Percentiles rank a stretch among this genome's conserved stretches.
Conservation (phyloP, 2,329 filamentous ascomycete species). For the Penicillium sp. region DNA sequence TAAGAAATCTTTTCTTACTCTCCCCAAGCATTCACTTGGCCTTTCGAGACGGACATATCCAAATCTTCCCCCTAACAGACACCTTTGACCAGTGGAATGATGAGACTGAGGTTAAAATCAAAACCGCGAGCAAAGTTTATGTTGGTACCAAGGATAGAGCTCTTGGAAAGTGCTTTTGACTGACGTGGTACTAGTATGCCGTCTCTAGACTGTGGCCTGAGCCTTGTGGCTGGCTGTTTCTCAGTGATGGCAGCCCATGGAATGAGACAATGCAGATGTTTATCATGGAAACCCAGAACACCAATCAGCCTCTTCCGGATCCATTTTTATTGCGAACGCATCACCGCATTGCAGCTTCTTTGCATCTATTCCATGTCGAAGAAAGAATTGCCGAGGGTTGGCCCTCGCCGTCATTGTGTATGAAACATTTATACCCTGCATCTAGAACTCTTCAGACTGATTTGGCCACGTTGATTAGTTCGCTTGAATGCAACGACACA, state of each 20-base stretch:
- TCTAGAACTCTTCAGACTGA: background rate
- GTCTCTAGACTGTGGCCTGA: constrained; percentile 1
- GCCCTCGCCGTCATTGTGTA: constrained; percentile 6
- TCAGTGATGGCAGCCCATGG: constrained; percentile 5
- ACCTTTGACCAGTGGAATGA: constrained; percentile 2
- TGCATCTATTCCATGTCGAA: constrained; percentile 2
- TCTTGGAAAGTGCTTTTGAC: background rate
- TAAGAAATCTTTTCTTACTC: constrained; percentile 6
- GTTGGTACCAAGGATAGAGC: background rate
- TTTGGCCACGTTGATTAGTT: background rate
- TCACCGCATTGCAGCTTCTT: constrained; percentile 4
- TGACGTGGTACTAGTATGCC: background rate
- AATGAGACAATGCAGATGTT: constrained; percentile 4
- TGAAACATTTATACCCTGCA: background rate
- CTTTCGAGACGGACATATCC: constrained; percentile 6
- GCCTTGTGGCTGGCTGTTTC: constrained; percentile 2
- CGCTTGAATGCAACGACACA: background rate
- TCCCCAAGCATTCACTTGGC: constrained; percentile 8
- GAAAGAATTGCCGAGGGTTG: constrained; percentile 7
- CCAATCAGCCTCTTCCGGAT: constrained; percentile 5
- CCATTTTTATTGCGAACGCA: constrained; percentile 10
- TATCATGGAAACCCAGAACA: background rate
- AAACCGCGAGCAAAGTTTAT: constrained; percentile 1
- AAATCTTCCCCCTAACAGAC: background rate
- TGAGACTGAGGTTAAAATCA: constrained; percentile 3